Conservation (phyloP, 176 grass and related monocot species). For the Musa beccarii region DNA sequence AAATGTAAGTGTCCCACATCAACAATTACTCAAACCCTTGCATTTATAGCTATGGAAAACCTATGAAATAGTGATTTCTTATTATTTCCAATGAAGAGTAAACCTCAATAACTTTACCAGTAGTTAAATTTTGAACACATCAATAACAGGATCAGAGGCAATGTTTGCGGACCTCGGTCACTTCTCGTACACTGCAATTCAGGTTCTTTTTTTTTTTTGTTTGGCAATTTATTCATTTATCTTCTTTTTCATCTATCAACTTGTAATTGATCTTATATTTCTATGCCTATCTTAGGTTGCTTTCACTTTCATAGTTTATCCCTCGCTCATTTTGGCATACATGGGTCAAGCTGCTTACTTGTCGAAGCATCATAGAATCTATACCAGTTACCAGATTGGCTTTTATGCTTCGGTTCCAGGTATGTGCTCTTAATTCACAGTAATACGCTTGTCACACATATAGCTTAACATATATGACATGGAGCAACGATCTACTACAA, state of each 20-base stretch:
- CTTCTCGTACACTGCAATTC: slow-evolving; percentile 92
- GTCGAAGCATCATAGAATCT: slow-evolving; percentile 72
- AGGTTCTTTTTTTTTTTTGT: slow-evolving; percentile 36
- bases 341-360: slow-evolving; percentile 99
- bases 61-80: too few species aligned
- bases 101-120: too few species aligned
- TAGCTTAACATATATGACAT: too few species aligned
- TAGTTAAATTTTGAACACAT: not conserved
- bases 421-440: slow-evolving; percentile 7
- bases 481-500: too few species aligned
- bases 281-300: slow-evolving; percentile 48
- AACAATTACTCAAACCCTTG: too few species aligned
- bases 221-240: not conserved
- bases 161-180: slow-evolving; percentile 99
- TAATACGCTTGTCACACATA: too few species aligned
- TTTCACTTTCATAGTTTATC: slow-evolving; percentile 91
- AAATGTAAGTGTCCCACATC: too few species aligned
- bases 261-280: not conserved
- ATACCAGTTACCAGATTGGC: slow-evolving; percentile 69
- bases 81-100: too few species aligned
- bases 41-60: too few species aligned
- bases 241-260: slow-evolving; percentile 8
- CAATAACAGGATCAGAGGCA: slow-evolving; percentile 76
- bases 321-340: slow-evolving; percentile 84
- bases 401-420: slow-evolving; percentile 98